Conservation (phyloP, 768 basidiomycete genomes). For the Panaeolus papilionaceus region DNA sequence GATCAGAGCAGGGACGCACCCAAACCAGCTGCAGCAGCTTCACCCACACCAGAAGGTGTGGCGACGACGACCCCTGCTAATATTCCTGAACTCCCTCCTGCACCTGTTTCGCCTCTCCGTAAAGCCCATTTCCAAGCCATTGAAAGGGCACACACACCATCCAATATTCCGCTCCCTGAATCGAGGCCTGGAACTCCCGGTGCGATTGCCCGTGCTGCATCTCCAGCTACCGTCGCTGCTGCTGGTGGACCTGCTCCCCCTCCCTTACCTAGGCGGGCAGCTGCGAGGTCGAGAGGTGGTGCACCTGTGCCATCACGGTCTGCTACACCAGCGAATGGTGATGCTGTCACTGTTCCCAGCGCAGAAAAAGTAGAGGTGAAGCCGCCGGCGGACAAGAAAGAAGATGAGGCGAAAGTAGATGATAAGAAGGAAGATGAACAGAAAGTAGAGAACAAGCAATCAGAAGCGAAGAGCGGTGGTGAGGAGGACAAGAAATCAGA, state of each 20-base stretch:
- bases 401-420: slow-evolving; percentile 17
- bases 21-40: neutral
- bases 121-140: slow-evolving; percentile 19
- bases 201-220: slow-evolving; percentile 28
- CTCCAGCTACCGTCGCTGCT: slow-evolving; percentile 39
- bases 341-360: slow-evolving; percentile 11
- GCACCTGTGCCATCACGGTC: slow-evolving; percentile 32
- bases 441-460: neutral
- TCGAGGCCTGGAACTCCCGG: slow-evolving; percentile 50
- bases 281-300: slow-evolving; percentile 52
- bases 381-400: slow-evolving; percentile 19
- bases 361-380: slow-evolving; percentile 19
- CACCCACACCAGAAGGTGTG: neutral
- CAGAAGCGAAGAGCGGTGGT: slow-evolving; percentile 8
- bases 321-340: slow-evolving; percentile 31
- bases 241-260: slow-evolving; percentile 44
- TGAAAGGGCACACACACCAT: slow-evolving; percentile 34
- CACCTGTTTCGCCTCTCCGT: slow-evolving; percentile 23
- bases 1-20: neutral
- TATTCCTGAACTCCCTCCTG: slow-evolving; percentile 20
- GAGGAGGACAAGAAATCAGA: slow-evolving; percentile 15
- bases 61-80: neutral
- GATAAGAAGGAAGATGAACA: slow-evolving; percentile 12
- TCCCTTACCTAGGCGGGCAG: slow-evolving; percentile 71
- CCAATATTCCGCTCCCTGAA: slow-evolving; percentile 47